Evolutionary conservation across 331 rosid species (phyloP).

Genomic region (Quercus lobata): DNA sequence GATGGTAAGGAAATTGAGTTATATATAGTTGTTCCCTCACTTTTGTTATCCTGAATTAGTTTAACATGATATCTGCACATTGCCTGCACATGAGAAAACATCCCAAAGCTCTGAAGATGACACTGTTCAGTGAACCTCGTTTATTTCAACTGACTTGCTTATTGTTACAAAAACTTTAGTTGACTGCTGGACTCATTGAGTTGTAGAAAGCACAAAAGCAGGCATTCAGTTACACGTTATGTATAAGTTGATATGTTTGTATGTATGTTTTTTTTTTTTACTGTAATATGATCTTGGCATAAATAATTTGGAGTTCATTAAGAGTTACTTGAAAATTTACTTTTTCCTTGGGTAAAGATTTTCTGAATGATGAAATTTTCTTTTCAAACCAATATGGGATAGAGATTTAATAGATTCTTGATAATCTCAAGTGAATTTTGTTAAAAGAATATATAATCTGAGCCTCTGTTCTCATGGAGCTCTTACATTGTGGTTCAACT

Average conservation of each 20-base stretch:
- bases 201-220: not conserved
- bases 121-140: not conserved
- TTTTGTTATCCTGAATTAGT: constrained; percentile 2
- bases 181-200: not conserved
- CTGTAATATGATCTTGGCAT: too few species aligned
- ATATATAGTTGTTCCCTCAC: not conserved
- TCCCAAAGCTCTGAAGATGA: not conserved
- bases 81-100: not conserved
- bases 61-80: constrained; percentile 1
- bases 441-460: not conserved
- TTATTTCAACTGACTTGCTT: not conserved
- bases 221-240: not conserved
- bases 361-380: not conserved
- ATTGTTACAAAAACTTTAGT: not conserved
- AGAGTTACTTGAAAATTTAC: too few species aligned
- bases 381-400: not conserved
- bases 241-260: not conserved
- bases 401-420: not conserved
- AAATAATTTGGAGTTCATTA: too few species aligned
- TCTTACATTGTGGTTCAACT: not conserved
- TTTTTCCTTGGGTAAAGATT: too few species aligned
- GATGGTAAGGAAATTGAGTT: constrained; percentile 67
- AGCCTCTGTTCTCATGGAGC: not conserved
- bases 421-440: not conserved
- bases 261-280: not conserved